phyloP scores from a whole-genome alignment of 2,329 filamentous ascomycete species.

The Aspergillus sp. region DNA sequence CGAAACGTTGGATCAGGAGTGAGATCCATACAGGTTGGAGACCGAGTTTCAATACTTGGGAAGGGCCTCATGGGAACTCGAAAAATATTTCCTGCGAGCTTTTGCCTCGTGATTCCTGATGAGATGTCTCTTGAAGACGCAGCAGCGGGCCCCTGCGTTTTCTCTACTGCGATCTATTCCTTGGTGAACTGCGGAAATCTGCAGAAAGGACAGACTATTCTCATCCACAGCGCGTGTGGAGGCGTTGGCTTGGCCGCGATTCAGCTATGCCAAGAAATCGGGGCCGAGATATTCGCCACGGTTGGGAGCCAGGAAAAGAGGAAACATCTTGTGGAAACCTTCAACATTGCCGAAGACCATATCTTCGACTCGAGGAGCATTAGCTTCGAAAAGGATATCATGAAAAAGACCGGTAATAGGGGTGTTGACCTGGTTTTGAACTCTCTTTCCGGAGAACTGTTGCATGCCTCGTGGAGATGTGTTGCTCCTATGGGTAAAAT shows the following conservation, averaged over 20 bases:
- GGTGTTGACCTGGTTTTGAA: constrained; percentile 30
- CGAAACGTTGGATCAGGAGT: constrained; percentile 24
- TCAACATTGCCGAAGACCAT: constrained; percentile 18
- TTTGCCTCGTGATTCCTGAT: constrained; percentile 15
- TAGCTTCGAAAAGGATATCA: constrained; percentile 17
- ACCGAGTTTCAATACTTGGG: constrained; percentile 25
- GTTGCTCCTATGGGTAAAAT: constrained; percentile 29
- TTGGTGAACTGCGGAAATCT: constrained; percentile 24
- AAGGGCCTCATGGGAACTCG: constrained; percentile 10
- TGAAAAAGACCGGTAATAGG: constrained; percentile 15
- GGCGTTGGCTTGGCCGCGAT: constrained; percentile 26
- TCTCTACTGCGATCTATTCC: constrained; percentile 19
- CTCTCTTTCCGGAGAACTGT: constrained; percentile 25
- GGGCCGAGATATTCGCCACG: constrained; percentile 27
- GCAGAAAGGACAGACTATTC: constrained; percentile 24
- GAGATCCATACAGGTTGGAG: constrained; percentile 25
- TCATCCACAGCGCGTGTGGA: constrained; percentile 31
- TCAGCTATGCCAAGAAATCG: constrained; percentile 20
- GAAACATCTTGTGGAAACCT: constrained; percentile 20
- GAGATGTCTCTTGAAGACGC: constrained; percentile 17
- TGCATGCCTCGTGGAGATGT: constrained; percentile 32
- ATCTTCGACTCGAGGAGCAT: constrained; percentile 25
- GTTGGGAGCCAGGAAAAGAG: constrained; percentile 23
- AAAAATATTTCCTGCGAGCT: constrained; percentile 10
- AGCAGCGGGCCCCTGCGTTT: constrained; percentile 20